Evolutionary conservation across 352 stramenopile species (phyloP).

Genomic region (Stramenopiles sp.): DNA sequence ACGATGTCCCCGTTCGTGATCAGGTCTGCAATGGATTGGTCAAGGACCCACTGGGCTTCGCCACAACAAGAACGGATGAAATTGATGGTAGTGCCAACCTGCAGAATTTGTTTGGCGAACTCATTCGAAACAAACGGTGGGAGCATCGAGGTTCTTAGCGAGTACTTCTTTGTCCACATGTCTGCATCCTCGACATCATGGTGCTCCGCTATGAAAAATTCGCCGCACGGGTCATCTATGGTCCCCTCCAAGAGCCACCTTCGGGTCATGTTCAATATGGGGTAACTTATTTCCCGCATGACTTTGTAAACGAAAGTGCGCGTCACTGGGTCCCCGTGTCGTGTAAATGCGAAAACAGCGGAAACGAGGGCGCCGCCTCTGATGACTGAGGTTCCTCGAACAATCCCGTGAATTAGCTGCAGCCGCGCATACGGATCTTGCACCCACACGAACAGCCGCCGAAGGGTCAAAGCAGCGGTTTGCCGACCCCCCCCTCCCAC

Average conservation of each 20-base stretch:
- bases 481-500: neutral
- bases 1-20: neutral
- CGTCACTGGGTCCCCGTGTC: conserved; percentile 57
- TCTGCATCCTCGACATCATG: conserved; percentile 43
- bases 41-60: conserved; percentile 45
- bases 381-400: conserved; percentile 22
- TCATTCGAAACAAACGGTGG: conserved; percentile 50
- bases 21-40: neutral
- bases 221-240: conserved; percentile 26
- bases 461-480: conserved; percentile 40
- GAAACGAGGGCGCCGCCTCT: conserved; percentile 60
- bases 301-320: conserved; percentile 26
- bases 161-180: conserved; percentile 59
- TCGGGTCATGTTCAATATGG: conserved; percentile 28
- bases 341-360: conserved; percentile 59
- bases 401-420: conserved; percentile 59
- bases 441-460: conserved; percentile 65
- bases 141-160: conserved; percentile 52
- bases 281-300: conserved; percentile 25
- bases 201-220: conserved; percentile 60
- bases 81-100: conserved; percentile 95
- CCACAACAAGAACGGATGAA: conserved; percentile 86
- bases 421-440: conserved; percentile 60
- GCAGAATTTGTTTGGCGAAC: conserved; percentile 71
- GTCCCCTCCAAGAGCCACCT: conserved; percentile 33